Evolutionary conservation across 2,329 filamentous ascomycete species (phyloP), one percentile per base, ranked within the genome.

Genomic region (Nothomitra cinnamomea): DNA sequence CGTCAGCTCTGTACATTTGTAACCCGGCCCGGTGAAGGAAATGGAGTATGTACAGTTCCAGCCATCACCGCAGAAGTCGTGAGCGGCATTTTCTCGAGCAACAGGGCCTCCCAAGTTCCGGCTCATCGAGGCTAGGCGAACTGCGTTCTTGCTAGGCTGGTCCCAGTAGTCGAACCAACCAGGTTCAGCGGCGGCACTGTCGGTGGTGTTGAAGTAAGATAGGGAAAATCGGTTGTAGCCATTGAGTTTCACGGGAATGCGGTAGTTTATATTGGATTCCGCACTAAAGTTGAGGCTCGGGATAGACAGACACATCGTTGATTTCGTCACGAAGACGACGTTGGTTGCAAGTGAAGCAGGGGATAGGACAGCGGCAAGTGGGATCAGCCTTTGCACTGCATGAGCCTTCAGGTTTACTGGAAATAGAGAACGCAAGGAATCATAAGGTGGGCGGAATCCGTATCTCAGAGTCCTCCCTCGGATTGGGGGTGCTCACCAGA

Each of bases 1-100:
- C 3, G 64, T 64, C 3, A 66, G 24, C 49, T 67, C 61, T 1
- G 59, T 56, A 57, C 69, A 71, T 53, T 68, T 65, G 60, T 70
- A 70, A 1, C 66, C 69, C 0, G 69, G 68, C 1, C 59, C 69
- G 10, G 59, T 60, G 48, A 70, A 70, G 1, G 62, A 59, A 49
- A 69, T 58, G 1, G 55, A 59, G 56, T 66, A 70, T 3, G 64
- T 65, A 56, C 69, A 71, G 50, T 71, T 70, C 63, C 64, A 70
- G 4, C 67, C 65, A 0, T 56, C 48, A 15, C 66, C 64, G 52
- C 67, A 69, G 0, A 68, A 66, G 25, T 65, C 60, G 21, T 63
- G 58, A 8, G 67, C 63, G 6, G 65, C 67, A 36, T 63, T 60
- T 3, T 59, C 61, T 19, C 59, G 57, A 13, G 40, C 48, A 32